Evolutionary conservation across 805 yeast genomes (phyloP).

Genomic region (Debaryomyces castellii): DNA sequence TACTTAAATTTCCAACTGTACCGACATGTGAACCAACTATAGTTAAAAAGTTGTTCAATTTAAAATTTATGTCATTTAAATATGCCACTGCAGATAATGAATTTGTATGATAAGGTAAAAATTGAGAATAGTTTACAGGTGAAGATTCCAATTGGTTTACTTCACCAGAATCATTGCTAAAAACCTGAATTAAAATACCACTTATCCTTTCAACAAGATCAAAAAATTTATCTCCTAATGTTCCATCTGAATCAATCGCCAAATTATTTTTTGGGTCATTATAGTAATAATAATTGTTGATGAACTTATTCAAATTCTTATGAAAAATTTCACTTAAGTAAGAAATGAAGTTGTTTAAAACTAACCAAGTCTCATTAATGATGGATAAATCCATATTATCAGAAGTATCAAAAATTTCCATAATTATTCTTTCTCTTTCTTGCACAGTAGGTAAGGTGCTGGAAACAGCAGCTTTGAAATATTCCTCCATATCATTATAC

Average conservation of each 20-base stretch:
- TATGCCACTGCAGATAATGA: constrained; percentile 41
- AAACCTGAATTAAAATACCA: constrained; percentile 25
- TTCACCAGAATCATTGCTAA: constrained; percentile 22
- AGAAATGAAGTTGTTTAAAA: constrained; percentile 33
- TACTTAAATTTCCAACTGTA: constrained; percentile 31
- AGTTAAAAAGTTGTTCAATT: constrained; percentile 28
- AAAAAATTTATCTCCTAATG: constrained; percentile 25
- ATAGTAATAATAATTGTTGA: constrained; percentile 38
- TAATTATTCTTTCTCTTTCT: constrained; percentile 26
- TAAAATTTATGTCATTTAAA: constrained; percentile 25
- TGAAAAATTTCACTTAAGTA: constrained; percentile 32
- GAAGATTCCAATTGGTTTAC: constrained; percentile 34
- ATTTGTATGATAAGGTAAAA: constrained; percentile 40
- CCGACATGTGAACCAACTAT: constrained; percentile 31
- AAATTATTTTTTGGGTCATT: constrained; percentile 18
- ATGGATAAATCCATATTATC: constrained; percentile 42
- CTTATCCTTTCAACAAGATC: constrained; percentile 24
- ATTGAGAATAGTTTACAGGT: constrained; percentile 33
- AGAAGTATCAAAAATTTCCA: constrained; percentile 34
- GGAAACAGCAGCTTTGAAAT: constrained; percentile 28
- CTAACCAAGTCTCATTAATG: constrained; percentile 44
- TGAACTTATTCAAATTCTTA: constrained; percentile 31
- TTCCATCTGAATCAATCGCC: constrained; percentile 27
- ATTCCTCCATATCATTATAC: constrained; percentile 35
- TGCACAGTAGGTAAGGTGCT: constrained; percentile 18